phyloP scores from a whole-genome alignment of 768 basidiomycete genomes.

The Gymnopilus dilepis region DNA sequence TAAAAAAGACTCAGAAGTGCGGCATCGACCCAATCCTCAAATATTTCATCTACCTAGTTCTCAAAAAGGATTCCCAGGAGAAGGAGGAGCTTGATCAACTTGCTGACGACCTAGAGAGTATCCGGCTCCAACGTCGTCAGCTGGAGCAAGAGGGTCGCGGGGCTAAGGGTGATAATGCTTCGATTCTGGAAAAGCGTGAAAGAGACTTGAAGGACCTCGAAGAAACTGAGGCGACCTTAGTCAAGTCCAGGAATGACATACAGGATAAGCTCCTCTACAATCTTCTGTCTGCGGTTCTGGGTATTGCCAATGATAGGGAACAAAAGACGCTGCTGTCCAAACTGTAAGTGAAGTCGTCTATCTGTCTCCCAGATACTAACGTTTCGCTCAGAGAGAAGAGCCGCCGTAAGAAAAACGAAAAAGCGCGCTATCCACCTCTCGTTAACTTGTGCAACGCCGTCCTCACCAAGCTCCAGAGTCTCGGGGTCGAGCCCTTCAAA shows the following conservation, averaged over 20 bases:
- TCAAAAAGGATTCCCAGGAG: background rate
- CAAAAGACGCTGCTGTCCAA: background rate
- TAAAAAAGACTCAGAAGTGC: background rate
- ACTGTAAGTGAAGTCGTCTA: background rate
- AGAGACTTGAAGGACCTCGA: background rate
- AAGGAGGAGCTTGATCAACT: slow-evolving; percentile 1
- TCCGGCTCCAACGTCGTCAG: background rate
- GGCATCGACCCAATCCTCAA: background rate
- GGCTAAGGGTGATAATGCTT: too few species aligned
- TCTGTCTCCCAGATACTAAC: background rate
- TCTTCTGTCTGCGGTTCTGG: background rate
- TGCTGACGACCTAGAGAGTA: slow-evolving; percentile 1
- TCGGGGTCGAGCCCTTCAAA: background rate
- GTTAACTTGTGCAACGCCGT: background rate
- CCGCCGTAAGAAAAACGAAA: background rate
- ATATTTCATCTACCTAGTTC: background rate
- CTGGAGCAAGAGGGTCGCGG: too few species aligned
- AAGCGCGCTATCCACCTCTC: background rate
- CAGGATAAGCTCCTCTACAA: background rate
- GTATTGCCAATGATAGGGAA: background rate
- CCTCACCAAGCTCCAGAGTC: background rate
- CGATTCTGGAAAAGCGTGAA: background rate
- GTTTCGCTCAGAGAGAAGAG: background rate
- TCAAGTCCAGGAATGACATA: background rate
- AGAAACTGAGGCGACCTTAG: background rate